phyloP scores from a whole-genome alignment of 768 basidiomycete species.

The Infundibulicybe gibba region DNA sequence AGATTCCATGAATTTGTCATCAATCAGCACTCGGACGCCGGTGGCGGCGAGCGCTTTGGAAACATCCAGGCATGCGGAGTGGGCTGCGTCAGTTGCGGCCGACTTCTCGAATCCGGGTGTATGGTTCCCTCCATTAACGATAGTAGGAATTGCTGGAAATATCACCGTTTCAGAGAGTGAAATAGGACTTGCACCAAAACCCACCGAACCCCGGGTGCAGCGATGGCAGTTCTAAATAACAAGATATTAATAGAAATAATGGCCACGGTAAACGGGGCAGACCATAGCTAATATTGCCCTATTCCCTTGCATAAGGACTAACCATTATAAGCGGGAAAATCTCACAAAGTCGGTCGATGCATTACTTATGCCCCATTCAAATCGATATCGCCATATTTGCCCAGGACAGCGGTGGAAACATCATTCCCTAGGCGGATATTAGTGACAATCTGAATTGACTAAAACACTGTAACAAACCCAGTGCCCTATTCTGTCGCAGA shows the following conservation, averaged over 20 bases:
- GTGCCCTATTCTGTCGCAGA: conserved; percentile 62
- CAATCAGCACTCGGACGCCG: conserved; percentile 45
- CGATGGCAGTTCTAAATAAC: conserved; percentile 1
- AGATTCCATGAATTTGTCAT: conserved; percentile 37
- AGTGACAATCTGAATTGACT: background rate
- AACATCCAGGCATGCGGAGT: conserved; percentile 41
- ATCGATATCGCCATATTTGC: conserved; percentile 37
- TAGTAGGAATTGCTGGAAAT: conserved; percentile 51
- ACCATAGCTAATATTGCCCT: conserved; percentile 6
- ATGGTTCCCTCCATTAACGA: conserved; percentile 50
- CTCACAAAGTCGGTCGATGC: conserved; percentile 62
- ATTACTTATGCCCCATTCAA: conserved; percentile 35
- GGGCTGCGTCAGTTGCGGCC: conserved; percentile 40
- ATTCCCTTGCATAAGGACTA: background rate
- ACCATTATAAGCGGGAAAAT: conserved; percentile 1
- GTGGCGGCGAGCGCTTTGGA: conserved; percentile 47
- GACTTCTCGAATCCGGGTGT: conserved; percentile 46
- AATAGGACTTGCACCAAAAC: background rate
- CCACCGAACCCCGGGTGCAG: conserved; percentile 4
- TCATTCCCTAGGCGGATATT: conserved; percentile 13
- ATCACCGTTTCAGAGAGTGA: background rate
- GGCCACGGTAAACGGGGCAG: background rate
- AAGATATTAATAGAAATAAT: background rate
- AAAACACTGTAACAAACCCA: conserved; percentile 34
- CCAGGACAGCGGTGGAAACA: conserved; percentile 33